Evolutionary conservation across 2,329 filamentous ascomycete species (phyloP).

Genomic region (Aspergillus ochraceus): DNA sequence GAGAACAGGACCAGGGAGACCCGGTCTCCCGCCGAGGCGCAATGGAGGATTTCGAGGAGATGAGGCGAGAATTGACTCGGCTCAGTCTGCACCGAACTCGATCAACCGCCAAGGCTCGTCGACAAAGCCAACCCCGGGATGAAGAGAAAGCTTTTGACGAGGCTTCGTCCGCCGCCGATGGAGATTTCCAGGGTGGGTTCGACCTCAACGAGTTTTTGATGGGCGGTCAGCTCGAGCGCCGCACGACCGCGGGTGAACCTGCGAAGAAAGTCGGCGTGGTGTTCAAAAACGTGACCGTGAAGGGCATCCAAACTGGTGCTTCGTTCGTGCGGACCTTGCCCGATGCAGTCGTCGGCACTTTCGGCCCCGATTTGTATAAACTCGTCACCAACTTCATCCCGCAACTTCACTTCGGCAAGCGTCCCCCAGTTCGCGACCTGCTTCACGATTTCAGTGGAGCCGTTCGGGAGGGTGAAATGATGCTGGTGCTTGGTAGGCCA

Average conservation of each 20-base stretch:
- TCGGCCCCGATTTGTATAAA: constrained; percentile 75
- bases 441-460: constrained; percentile 68
- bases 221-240: constrained; percentile 74
- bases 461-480: constrained; percentile 69
- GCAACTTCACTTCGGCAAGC: constrained; percentile 48
- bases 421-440: constrained; percentile 54
- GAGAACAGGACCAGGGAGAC: constrained; percentile 59
- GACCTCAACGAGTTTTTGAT: constrained; percentile 69
- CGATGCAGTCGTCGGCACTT: constrained; percentile 72
- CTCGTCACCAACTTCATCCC: constrained; percentile 59
- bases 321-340: constrained; percentile 72
- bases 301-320: constrained; percentile 66
- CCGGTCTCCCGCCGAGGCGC: constrained; percentile 54
- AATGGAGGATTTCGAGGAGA: constrained; percentile 60
- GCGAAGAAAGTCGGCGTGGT: constrained; percentile 77
- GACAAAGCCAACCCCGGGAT: constrained; percentile 31
- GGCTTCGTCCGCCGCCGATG: constrained; percentile 14
- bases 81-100: constrained; percentile 48
- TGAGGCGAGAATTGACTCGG: constrained; percentile 56
- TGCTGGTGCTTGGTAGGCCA: constrained; percentile 70
- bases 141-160: constrained; percentile 48
- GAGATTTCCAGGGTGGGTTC: constrained; percentile 51
- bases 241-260: constrained; percentile 61
- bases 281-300: constrained; percentile 74
- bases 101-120: constrained; percentile 26